Conservation (phyloP, 2,329 filamentous ascomycete species). For the Coniochaeta hoffmannii region DNA sequence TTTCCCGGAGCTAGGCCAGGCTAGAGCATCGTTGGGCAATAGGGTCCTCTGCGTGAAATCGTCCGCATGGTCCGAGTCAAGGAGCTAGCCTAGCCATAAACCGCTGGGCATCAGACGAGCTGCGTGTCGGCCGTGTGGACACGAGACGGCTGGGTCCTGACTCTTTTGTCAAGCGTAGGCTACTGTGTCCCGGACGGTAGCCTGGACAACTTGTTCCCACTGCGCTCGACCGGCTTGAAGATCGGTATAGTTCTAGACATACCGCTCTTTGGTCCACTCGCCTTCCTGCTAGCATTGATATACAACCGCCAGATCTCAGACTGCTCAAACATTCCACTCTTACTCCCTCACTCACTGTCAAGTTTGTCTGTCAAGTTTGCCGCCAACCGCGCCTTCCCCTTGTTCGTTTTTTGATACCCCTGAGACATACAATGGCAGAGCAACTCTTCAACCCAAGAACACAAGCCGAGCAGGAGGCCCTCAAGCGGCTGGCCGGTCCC, state of each 20-base stretch:
- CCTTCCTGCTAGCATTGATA: not conserved
- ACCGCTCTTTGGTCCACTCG: not conserved
- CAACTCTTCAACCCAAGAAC: not conserved
- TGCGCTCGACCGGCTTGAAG: not conserved
- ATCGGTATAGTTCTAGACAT: too few relatives aligned
- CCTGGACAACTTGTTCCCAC: not conserved
- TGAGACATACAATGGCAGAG: not conserved
- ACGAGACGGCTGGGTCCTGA: not conserved
- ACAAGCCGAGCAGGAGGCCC: not conserved
- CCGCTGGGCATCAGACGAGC: not conserved
- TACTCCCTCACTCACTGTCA: not conserved
- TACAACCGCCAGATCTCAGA: not conserved
- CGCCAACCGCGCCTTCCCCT: not conserved
- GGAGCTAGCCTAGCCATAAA: not conserved
- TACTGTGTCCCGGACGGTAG: not conserved
- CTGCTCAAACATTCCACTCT: not conserved
- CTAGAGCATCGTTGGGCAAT: not conserved
- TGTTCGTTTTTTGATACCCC: not conserved
- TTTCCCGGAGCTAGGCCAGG: not conserved
- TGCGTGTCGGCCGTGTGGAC: not conserved
- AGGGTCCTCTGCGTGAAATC: not conserved
- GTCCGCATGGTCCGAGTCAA: not conserved
- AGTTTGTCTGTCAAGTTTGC: not conserved
- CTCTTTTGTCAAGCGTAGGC: not conserved
- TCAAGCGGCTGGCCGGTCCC: constrained; percentile 11